Evolutionary conservation across 1,139 yeast species (phyloP).

Genomic region (Magnusiomyces tetraspermus): DNA sequence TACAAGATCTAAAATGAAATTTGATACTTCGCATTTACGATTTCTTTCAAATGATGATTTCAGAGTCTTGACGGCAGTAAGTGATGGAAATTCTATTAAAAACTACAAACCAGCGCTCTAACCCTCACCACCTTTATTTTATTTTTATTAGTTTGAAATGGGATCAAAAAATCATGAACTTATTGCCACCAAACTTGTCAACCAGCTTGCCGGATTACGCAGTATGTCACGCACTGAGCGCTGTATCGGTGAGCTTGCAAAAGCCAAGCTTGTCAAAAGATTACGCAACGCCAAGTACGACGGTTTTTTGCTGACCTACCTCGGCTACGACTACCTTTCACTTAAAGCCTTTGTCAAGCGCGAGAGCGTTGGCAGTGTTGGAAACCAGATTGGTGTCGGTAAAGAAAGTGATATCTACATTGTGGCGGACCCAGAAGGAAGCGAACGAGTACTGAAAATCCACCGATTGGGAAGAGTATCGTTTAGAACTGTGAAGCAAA

Average conservation of each 20-base stretch:
- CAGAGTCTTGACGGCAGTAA: conserved; percentile 68
- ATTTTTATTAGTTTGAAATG: conserved; percentile 41
- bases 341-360: conserved; percentile 67
- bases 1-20: conserved; percentile 62
- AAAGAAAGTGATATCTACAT: conserved; percentile 93
- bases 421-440: conserved; percentile 63
- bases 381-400: conserved; percentile 90
- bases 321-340: conserved; percentile 88
- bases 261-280: conserved; percentile 64
- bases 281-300: conserved; percentile 75
- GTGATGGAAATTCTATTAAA: conserved; percentile 24
- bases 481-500: conserved; percentile 82
- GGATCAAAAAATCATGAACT: conserved; percentile 92
- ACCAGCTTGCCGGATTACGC: conserved; percentile 66
- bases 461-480: conserved; percentile 92
- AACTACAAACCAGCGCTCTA: not conserved
- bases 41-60: conserved; percentile 86
- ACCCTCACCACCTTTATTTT: not conserved
- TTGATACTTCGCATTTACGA: conserved; percentile 89
- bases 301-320: conserved; percentile 81
- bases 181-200: conserved; percentile 82
- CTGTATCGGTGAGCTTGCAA: conserved; percentile 78
- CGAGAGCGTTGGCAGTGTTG: conserved; percentile 66
- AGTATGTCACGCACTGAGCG: conserved; percentile 70
- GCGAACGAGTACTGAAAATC: conserved; percentile 61